Conservation (phyloP, 768 basidiomycete genomes). For the Favolaschia claudopus region DNA sequence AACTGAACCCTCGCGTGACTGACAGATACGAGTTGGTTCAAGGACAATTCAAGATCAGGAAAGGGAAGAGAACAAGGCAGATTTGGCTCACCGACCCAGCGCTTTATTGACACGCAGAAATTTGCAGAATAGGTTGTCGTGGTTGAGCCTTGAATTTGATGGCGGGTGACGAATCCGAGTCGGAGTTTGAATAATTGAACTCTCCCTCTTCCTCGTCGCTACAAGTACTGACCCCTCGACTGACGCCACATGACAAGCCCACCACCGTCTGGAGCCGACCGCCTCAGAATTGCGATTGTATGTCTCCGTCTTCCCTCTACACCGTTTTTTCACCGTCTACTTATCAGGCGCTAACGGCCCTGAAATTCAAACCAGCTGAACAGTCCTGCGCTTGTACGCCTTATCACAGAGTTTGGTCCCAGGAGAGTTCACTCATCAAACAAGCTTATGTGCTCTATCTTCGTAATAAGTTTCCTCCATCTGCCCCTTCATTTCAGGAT, state of each 20-base stretch:
- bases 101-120: constrained; percentile 51
- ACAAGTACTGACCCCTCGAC: no score
- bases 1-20: no score
- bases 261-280: constrained; percentile 33
- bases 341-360: constrained; percentile 58
- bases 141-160: no score
- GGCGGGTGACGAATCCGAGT: neutral
- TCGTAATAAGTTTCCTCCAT: constrained; percentile 41
- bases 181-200: neutral
- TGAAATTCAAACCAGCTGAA: constrained; percentile 52
- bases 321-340: neutral
- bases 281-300: constrained; percentile 54
- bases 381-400: constrained; percentile 50
- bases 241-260: constrained; percentile 4
- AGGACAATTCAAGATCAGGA: no score
- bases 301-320: constrained; percentile 6
- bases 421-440: no score
- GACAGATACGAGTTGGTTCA: no score
- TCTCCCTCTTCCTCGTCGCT: neutral
- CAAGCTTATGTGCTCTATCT: constrained; percentile 57
- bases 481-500: constrained; percentile 25
- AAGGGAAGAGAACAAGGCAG: neutral
- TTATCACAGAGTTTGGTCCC: neutral
- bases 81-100: constrained; percentile 56
- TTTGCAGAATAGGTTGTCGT: constrained; percentile 74